Percentiles rank a stretch among this genome's conserved stretches.
Evolutionary conservation across 1,284 basidiomycete genomes (phyloP).

Genomic region (Rhodotorula sp.): DNA sequence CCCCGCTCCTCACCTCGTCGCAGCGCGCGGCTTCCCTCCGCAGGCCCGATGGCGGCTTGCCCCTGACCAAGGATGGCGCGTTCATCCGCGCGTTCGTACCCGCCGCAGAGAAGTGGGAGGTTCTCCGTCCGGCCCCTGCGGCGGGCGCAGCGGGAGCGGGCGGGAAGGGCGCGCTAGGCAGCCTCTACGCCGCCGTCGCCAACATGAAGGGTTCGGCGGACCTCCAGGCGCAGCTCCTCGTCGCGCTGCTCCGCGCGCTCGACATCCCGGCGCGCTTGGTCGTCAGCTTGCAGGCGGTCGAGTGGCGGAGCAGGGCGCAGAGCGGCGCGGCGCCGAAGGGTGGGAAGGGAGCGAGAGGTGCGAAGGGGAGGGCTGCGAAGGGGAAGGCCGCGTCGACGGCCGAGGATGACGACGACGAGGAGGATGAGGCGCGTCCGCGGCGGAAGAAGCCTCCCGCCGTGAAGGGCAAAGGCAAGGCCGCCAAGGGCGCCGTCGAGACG

Average conservation of each 20-base stretch:
- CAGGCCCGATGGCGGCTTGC: not conserved
- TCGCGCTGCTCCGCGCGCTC: slow-evolving; percentile 80
- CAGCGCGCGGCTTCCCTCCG: not conserved
- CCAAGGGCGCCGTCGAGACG: not conserved
- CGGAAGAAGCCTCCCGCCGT: not conserved
- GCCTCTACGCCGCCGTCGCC: slow-evolving; percentile 16
- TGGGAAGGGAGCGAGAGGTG: slow-evolving; percentile 23
- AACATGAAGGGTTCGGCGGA: slow-evolving; percentile 81
- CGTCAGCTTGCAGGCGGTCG: slow-evolving; percentile 82
- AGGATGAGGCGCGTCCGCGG: not conserved
- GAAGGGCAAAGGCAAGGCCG: not conserved
- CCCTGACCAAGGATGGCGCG: not conserved
- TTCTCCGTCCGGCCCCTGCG: not conserved
- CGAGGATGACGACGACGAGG: not conserved
- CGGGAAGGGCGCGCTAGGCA: not conserved
- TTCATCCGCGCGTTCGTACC: slow-evolving; percentile 15
- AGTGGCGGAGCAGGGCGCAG: slow-evolving; percentile 63
- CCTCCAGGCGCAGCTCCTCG: slow-evolving; percentile 87
- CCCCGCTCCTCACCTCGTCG: slow-evolving; percentile 4
- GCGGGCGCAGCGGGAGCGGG: not conserved
- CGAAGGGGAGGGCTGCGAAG: not conserved
- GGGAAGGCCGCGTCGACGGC: too few species aligned
- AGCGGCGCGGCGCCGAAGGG: slow-evolving; percentile 43
- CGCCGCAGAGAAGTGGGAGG: slow-evolving; percentile 16
- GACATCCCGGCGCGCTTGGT: slow-evolving; percentile 86